Evolutionary conservation across 768 basidiomycete genomes (phyloP).

Genomic region (Amanita muscaria): DNA sequence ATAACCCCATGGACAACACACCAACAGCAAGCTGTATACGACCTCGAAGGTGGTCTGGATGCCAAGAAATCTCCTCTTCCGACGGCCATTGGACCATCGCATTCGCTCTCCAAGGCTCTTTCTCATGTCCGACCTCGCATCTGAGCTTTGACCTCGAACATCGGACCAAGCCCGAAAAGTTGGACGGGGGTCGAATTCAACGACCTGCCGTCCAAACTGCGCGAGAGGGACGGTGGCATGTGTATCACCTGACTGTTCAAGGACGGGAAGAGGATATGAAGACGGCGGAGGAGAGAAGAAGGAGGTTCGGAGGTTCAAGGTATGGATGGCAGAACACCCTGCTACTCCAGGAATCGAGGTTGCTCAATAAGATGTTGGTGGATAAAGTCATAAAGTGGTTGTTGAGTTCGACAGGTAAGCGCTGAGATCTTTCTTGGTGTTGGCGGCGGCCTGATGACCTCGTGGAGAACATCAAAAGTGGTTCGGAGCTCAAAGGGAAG

Average conservation of each 20-base stretch:
- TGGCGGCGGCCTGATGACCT: too few species aligned
- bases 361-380: conserved; percentile 2
- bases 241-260: conserved; percentile 2
- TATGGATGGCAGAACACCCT: conserved; percentile 5
- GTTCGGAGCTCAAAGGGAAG: neutral
- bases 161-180: neutral
- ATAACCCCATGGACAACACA: neutral
- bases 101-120: conserved; percentile 6
- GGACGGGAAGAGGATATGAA: conserved; percentile 3
- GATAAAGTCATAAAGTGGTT: conserved; percentile 1
- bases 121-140: conserved; percentile 2
- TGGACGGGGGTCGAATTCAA: neutral
- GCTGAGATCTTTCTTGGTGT: too few species aligned
- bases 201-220: neutral
- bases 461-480: conserved; percentile 6
- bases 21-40: neutral
- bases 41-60: conserved; percentile 1
- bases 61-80: neutral
- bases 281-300: conserved; percentile 1
- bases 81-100: conserved; percentile 5
- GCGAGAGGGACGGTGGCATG: conserved; percentile 5
- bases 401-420: conserved; percentile 4
- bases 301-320: neutral
- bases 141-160: conserved; percentile 5
- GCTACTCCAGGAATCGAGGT: conserved; percentile 5